phyloP scores from a whole-genome alignment of 345 rosid genomes.

The Arabis hirsuta region DNA sequence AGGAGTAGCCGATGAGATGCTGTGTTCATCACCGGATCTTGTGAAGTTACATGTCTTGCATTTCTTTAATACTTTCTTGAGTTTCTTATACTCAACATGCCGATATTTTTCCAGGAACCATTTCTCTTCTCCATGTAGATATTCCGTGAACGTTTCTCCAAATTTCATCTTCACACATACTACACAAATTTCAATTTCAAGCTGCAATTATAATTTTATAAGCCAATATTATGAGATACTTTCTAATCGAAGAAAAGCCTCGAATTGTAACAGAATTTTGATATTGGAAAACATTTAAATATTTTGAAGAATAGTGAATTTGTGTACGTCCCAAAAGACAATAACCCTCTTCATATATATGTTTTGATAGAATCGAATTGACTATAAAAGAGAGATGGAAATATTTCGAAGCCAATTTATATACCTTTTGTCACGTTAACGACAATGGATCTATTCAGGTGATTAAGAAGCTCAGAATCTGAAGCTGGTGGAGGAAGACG shows the following conservation, averaged over 20 bases:
- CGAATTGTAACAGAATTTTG: background rate
- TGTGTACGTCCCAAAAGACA: background rate
- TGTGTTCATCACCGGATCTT: conserved; percentile 38
- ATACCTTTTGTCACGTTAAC: conserved; percentile 32
- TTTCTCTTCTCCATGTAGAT: conserved; percentile 72
- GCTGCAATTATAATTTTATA: background rate
- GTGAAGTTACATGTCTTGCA: conserved; percentile 63
- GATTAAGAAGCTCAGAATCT: conserved; percentile 2
- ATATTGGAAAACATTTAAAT: background rate
- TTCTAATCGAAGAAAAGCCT: background rate
- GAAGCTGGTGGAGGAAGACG: conserved; percentile 23
- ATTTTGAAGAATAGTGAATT: background rate
- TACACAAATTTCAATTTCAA: conserved; percentile 27
- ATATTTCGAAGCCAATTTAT: background rate
- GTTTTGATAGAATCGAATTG: background rate
- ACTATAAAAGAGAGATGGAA: conserved; percentile 7
- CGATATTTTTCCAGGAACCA: conserved; percentile 61
- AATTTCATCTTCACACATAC: conserved; percentile 65
- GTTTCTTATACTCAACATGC: conserved; percentile 83
- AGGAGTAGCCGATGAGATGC: conserved; percentile 23
- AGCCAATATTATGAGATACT: conserved; percentile 11
- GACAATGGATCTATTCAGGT: conserved; percentile 7
- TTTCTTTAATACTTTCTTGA: conserved; percentile 76
- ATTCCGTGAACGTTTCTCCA: conserved; percentile 83
- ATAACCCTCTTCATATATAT: background rate